A percentile compares a stretch with the other conserved stretches of the same genome.
Conservation (phyloP, 1,284 basidiomycete species). For the Salmacisia buchloeana region DNA sequence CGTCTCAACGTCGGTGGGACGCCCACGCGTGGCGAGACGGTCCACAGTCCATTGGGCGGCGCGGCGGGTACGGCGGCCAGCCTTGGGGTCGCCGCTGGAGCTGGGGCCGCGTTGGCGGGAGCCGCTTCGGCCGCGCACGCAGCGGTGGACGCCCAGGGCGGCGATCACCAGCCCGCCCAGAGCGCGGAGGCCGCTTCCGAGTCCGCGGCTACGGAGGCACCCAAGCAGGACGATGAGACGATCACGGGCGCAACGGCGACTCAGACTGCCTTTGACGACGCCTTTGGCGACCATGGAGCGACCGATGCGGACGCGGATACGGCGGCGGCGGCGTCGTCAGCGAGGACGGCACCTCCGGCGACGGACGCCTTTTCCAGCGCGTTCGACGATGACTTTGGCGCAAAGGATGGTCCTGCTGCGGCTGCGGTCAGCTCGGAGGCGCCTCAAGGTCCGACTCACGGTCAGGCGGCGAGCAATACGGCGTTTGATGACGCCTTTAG, state of each 20-base stretch:
- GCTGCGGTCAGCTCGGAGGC: too few relatives aligned
- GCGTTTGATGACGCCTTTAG: constrained; percentile 36
- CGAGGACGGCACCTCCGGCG: constrained; percentile 20
- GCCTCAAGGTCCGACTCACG: too few relatives aligned
- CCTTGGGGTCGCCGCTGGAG: constrained; percentile 36
- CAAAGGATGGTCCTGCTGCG: constrained; percentile 11
- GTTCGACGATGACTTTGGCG: constrained; percentile 45
- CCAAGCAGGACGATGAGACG: neutral
- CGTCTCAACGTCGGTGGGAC: constrained; percentile 56
- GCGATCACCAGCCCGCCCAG: constrained; percentile 12
- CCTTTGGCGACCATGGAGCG: constrained; percentile 58
- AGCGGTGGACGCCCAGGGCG: constrained; percentile 30
- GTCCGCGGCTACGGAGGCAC: constrained; percentile 5
- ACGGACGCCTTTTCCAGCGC: neutral
- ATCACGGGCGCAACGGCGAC: neutral
- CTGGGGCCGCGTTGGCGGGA: constrained; percentile 41
- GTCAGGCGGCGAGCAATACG: constrained; percentile 12
- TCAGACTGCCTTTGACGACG: constrained; percentile 55
- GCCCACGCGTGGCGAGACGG: constrained; percentile 10
- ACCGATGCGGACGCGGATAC: constrained; percentile 16
- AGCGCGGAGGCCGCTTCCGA: neutral
- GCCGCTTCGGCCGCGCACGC: constrained; percentile 32
- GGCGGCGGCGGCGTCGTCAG: constrained; percentile 10
- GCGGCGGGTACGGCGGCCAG: constrained; percentile 18
- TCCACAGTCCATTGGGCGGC: neutral